A percentile compares a stretch with the other conserved stretches of the same genome.
Conservation (phyloP, 83 land plant species). For the Isoetes engelmannii region DNA sequence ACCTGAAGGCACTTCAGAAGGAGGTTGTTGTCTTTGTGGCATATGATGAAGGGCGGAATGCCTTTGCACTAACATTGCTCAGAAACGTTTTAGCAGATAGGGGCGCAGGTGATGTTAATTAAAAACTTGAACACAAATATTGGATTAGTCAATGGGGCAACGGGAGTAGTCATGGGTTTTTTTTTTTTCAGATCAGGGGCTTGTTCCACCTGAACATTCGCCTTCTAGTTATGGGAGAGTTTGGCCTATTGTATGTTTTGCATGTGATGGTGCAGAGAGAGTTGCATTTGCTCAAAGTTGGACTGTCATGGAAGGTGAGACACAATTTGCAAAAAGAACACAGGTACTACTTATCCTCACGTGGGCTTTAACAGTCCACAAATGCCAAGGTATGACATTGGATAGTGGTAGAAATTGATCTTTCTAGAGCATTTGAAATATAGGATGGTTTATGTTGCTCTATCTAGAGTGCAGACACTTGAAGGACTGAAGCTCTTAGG, state of each 20-base stretch:
- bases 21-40: background rate
- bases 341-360: background rate
- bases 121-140: background rate
- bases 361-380: slow-evolving; percentile 10
- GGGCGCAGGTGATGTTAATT: slow-evolving; percentile 6
- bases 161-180: background rate
- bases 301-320: background rate
- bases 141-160: slow-evolving; percentile 2
- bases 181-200: background rate
- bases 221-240: background rate
- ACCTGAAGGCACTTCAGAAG: background rate
- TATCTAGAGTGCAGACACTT: background rate
- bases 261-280: background rate
- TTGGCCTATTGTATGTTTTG: background rate
- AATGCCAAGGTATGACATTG: slow-evolving; percentile 10
- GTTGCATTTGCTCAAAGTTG: no score
- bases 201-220: background rate
- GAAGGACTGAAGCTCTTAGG: background rate
- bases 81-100: background rate
- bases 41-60: background rate
- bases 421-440: slow-evolving; percentile 2
- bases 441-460: slow-evolving; percentile 5
- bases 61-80: background rate
- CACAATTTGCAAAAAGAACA: background rate
- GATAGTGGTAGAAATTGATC: background rate